Conservation (phyloP, 2,329 filamentous ascomycete species). For the Stachybotrys chlorohalonatus region DNA sequence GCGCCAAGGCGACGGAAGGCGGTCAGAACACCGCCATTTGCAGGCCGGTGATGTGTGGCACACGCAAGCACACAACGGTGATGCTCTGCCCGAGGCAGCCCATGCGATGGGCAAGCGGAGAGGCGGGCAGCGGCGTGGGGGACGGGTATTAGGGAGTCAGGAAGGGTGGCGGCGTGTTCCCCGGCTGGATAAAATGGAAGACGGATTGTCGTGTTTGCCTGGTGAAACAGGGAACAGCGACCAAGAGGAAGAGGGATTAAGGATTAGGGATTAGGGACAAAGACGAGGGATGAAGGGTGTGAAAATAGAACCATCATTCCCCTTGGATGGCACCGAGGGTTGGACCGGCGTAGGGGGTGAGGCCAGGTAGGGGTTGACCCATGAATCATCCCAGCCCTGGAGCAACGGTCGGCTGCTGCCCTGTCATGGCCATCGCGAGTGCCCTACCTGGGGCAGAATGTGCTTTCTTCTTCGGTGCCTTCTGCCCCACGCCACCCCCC, state of each 20-base stretch:
- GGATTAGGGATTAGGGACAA: neutral
- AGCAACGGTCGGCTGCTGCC: neutral
- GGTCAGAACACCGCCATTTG: constrained; percentile 2
- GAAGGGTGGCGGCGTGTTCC: neutral
- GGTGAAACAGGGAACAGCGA: neutral
- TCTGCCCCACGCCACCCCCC: neutral
- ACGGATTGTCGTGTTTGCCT: neutral
- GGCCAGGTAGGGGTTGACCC: neutral
- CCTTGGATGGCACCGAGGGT: neutral
- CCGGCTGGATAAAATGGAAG: neutral
- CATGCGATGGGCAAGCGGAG: neutral
- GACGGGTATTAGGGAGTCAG: neutral
- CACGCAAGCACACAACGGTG: neutral
- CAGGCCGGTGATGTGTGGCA: neutral
- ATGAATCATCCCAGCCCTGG: neutral
- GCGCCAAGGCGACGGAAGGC: neutral
- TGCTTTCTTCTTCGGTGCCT: neutral
- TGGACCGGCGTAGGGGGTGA: neutral
- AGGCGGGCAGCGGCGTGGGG: neutral
- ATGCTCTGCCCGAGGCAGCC: neutral
- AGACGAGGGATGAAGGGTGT: neutral
- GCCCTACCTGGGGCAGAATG: too few relatives aligned
- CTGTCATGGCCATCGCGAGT: neutral
- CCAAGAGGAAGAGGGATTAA: neutral
- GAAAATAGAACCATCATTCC: neutral